Evolutionary conservation across 2,329 filamentous ascomycete genomes (phyloP).

Genomic region (Paraphaeosphaeria sporulosa): DNA sequence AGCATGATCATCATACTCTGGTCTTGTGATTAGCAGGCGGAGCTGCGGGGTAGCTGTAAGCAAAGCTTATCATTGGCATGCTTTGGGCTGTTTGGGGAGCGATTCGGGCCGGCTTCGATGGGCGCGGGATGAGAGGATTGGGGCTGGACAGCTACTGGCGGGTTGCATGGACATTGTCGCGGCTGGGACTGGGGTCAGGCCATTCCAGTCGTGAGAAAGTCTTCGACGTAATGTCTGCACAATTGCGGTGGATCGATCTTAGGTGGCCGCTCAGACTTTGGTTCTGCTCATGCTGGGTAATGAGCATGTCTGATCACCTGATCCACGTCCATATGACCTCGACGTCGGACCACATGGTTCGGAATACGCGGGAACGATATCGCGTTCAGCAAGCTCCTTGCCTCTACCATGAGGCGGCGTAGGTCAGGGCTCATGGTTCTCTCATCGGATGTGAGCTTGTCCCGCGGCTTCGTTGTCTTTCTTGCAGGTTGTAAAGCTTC

Average conservation of each 20-base stretch:
- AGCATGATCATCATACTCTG: neutral
- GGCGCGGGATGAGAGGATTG: neutral
- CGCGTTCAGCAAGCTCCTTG: neutral
- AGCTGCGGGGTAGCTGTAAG: conserved; percentile 3
- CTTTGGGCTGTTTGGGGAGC: neutral
- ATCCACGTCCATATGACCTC: neutral
- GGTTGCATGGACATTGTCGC: neutral
- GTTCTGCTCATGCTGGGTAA: neutral
- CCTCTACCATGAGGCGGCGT: too few relatives aligned
- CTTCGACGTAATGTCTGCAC: neutral
- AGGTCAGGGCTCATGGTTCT: too few relatives aligned
- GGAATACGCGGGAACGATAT: neutral
- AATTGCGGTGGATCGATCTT: neutral
- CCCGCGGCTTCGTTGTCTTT: too few relatives aligned
- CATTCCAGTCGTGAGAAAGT: neutral
- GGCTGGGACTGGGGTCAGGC: neutral
- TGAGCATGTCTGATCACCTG: neutral
- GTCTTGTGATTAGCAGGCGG: neutral
- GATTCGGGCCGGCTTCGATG: neutral
- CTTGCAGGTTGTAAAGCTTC: neutral
- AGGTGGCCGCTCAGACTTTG: neutral
- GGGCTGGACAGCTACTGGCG: neutral
- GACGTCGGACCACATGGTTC: neutral
- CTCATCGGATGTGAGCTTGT: too few relatives aligned
- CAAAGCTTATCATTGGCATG: neutral